A percentile compares a stretch with the other conserved stretches of the same genome.
Conservation (phyloP, 2,329 filamentous ascomycete genomes). For the Aureobasidium sp. region DNA sequence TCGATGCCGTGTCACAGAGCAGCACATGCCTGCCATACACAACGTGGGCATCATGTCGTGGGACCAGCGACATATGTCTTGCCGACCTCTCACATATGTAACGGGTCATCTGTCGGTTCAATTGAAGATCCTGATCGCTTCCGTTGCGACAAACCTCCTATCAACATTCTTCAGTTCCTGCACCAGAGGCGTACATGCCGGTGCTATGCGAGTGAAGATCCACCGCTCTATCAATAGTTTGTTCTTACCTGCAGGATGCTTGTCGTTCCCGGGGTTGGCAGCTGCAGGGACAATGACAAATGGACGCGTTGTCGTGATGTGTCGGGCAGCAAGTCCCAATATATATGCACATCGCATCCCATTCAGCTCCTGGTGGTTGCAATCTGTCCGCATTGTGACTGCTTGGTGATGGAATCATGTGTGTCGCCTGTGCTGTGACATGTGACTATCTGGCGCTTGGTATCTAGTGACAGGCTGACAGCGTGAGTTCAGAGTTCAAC, state of each 20-base stretch:
- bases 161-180: background rate
- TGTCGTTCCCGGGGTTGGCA: conserved; percentile 3
- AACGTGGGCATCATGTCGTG: conserved; percentile 7
- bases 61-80: background rate
- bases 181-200: background rate
- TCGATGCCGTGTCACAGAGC: background rate
- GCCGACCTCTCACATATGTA: conserved; percentile 1
- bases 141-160: background rate
- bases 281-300: conserved; percentile 10
- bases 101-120: background rate
- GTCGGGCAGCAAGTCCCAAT: conserved; percentile 3
- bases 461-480: background rate
- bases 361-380: background rate
- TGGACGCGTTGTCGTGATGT: background rate
- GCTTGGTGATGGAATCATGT: background rate
- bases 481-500: background rate
- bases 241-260: background rate
- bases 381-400: background rate
- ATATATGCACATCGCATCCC: background rate
- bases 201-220: background rate
- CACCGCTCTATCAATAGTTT: conserved; percentile 1
- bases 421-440: background rate
- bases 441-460: background rate
- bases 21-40: background rate
- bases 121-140: background rate